These are phyloP conservation scores for Ceratobasidium theobromae DNA, from an alignment of 1,284 basidiomycete genomes.

Conservation along the genomic window DNA sequence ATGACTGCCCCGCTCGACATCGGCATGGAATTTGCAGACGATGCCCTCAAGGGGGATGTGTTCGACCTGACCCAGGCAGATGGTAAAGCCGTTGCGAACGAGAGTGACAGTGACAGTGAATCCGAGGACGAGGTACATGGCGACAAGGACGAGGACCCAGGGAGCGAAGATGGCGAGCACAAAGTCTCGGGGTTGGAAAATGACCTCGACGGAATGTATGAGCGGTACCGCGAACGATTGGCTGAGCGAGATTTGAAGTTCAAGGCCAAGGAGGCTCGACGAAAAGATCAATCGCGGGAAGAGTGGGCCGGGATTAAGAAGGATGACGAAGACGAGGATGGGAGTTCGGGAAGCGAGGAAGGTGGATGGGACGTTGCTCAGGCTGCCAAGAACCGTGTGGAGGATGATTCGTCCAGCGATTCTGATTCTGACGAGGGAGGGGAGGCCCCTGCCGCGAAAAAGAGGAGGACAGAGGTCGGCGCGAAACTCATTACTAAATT, in stretches of 20 bases:
- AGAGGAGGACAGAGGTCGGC: conserved; percentile 39
- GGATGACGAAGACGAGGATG: conserved; percentile 48
- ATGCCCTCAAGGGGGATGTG: conserved; percentile 70
- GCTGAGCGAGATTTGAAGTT: conserved; percentile 88
- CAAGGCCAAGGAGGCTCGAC: conserved; percentile 81
- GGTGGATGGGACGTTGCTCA: conserved; percentile 50
- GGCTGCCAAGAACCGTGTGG: conserved; percentile 47
- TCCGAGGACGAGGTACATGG: conserved; percentile 47
- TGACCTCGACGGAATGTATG: conserved; percentile 87
- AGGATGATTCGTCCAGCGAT: conserved; percentile 52
- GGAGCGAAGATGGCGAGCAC: conserved; percentile 63
- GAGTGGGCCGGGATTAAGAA: conserved; percentile 75
- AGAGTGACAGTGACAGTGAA: conserved; percentile 54
- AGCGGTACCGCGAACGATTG: conserved; percentile 80
- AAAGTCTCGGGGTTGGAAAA: conserved; percentile 72
- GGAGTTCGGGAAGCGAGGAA: conserved; percentile 51
- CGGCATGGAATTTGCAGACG: conserved; percentile 83
- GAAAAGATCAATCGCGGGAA: conserved; percentile 66
- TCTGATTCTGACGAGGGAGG: conserved; percentile 42
- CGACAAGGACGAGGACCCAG: conserved; percentile 40
- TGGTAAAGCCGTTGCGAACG: conserved; percentile 49
- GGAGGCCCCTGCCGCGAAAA: conserved; percentile 40
- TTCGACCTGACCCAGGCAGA: conserved; percentile 79
- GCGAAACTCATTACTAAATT: conserved; percentile 50
- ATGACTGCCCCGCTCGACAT: conserved; percentile 98